phyloP scores from a whole-genome alignment of 2,329 filamentous ascomycete species.

The Pestalotiopsis sp. region DNA sequence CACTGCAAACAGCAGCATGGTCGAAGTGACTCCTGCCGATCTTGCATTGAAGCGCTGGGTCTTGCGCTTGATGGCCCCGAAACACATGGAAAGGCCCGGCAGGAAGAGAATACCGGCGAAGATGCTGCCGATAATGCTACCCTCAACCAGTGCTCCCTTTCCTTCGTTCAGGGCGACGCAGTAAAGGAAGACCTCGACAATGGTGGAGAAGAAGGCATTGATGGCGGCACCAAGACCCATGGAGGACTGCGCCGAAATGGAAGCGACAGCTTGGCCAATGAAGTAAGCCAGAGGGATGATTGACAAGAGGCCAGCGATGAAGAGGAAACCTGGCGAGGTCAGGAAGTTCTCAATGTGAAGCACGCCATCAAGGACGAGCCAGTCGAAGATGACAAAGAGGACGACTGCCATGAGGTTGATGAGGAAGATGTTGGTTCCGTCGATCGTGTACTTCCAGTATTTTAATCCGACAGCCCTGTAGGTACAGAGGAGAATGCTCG shows the following conservation, averaged over 20 bases:
- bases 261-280: slow-evolving; percentile 96
- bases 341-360: slow-evolving; percentile 73
- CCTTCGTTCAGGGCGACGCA: slow-evolving; percentile 92
- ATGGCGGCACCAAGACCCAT: slow-evolving; percentile 97
- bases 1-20: slow-evolving; percentile 95
- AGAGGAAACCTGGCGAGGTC: slow-evolving; percentile 84
- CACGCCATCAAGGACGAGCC: slow-evolving; percentile 72
- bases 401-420: slow-evolving; percentile 96
- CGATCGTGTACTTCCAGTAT: slow-evolving; percentile 99
- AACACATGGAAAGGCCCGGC: slow-evolving; percentile 97
- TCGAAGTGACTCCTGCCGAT: slow-evolving; percentile 94
- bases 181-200: slow-evolving; percentile 97
- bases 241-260: slow-evolving; percentile 96
- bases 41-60: slow-evolving; percentile 97
- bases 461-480: slow-evolving; percentile 92
- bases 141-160: slow-evolving; percentile 91
- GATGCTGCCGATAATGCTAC: slow-evolving; percentile 96
- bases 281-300: slow-evolving; percentile 98
- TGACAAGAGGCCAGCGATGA: slow-evolving; percentile 80
- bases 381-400: slow-evolving; percentile 93
- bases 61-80: slow-evolving; percentile 95
- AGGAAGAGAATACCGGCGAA: slow-evolving; percentile 95
- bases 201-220: slow-evolving; percentile 97
- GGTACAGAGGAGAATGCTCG: slow-evolving; percentile 85
- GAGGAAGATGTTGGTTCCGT: slow-evolving; percentile 98